Conservation (phyloP, 2,329 filamentous ascomycete genomes). For the Orbilia ellipsospora region DNA sequence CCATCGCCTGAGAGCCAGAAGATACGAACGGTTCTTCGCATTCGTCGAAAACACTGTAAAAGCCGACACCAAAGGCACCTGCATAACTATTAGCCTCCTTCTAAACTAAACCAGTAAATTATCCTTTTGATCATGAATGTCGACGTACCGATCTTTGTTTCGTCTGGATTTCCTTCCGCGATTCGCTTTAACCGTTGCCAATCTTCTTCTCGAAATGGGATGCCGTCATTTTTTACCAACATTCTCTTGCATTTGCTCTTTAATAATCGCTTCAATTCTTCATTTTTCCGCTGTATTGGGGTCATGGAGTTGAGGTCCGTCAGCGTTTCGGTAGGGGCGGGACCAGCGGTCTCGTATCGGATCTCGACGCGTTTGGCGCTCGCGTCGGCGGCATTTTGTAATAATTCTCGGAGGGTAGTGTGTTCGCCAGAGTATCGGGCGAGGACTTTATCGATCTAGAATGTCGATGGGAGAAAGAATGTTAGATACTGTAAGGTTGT, state of each 20-base stretch:
- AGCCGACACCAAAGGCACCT: slow-evolving; percentile 93
- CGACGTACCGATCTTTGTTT: slow-evolving; percentile 83
- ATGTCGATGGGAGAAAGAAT: not conserved
- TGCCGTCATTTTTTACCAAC: slow-evolving; percentile 92
- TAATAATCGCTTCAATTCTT: slow-evolving; percentile 62
- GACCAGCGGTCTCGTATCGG: slow-evolving; percentile 75
- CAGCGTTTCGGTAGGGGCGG: slow-evolving; percentile 34
- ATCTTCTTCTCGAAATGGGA: slow-evolving; percentile 87
- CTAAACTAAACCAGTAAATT: not conserved
- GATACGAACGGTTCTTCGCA: slow-evolving; percentile 98
- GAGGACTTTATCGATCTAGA: slow-evolving; percentile 89
- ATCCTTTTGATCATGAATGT: not conserved
- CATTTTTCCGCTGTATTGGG: slow-evolving; percentile 52
- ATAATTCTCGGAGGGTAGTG: slow-evolving; percentile 87
- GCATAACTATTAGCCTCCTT: not conserved
- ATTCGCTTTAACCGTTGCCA: slow-evolving; percentile 95
- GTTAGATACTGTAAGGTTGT: slow-evolving; percentile 1
- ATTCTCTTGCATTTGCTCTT: slow-evolving; percentile 87
- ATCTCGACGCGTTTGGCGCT: slow-evolving; percentile 89
- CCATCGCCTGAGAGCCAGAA: slow-evolving; percentile 92
- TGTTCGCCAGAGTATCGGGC: slow-evolving; percentile 97
- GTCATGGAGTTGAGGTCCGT: slow-evolving; percentile 35
- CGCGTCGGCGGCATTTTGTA: slow-evolving; percentile 98
- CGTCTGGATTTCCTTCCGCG: slow-evolving; percentile 98
- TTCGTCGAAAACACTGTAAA: slow-evolving; percentile 98